These are phyloP conservation scores for Fonsecaea monophora DNA, from an alignment of 2,329 filamentous ascomycete species.

Conservation along the genomic window DNA sequence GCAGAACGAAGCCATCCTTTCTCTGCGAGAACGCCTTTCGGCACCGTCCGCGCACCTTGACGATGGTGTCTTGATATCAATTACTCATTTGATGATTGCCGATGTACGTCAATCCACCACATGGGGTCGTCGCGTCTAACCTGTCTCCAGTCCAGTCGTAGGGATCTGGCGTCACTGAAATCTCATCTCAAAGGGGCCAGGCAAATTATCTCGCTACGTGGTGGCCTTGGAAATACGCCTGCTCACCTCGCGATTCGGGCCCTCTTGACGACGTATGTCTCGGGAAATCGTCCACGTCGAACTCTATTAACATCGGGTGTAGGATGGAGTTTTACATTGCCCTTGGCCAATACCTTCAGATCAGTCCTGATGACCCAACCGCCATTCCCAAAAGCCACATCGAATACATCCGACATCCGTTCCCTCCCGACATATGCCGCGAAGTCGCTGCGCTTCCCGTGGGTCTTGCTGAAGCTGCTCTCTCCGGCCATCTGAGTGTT, in stretches of 20 bases:
- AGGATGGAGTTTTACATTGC: constrained; percentile 33
- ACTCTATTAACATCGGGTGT: neutral
- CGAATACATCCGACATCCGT: constrained; percentile 29
- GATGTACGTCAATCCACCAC: constrained; percentile 21
- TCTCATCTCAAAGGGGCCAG: constrained; percentile 27
- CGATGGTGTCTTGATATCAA: constrained; percentile 30
- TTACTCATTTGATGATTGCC: constrained; percentile 33
- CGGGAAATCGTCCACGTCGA: neutral
- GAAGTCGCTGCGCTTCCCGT: constrained; percentile 26
- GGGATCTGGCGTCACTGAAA: constrained; percentile 27
- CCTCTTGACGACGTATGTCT: constrained; percentile 28
- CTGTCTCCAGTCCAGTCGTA: constrained; percentile 21
- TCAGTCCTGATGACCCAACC: constrained; percentile 24
- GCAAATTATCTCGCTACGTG: constrained; percentile 31
- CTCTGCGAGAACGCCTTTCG: constrained; percentile 28
- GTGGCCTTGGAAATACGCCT: constrained; percentile 24
- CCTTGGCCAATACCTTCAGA: constrained; percentile 28
- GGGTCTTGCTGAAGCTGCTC: constrained; percentile 31
- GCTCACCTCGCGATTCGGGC: constrained; percentile 28
- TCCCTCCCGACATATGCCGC: constrained; percentile 28
- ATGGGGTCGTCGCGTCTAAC: neutral
- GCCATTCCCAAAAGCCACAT: constrained; percentile 25
- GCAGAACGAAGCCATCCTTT: constrained; percentile 29
- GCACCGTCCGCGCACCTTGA: constrained; percentile 27
- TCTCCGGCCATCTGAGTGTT: constrained; percentile 30